These are phyloP conservation scores for Fusarium buharicum DNA, from an alignment of 2,329 filamentous ascomycete species.

Conservation along the genomic window DNA sequence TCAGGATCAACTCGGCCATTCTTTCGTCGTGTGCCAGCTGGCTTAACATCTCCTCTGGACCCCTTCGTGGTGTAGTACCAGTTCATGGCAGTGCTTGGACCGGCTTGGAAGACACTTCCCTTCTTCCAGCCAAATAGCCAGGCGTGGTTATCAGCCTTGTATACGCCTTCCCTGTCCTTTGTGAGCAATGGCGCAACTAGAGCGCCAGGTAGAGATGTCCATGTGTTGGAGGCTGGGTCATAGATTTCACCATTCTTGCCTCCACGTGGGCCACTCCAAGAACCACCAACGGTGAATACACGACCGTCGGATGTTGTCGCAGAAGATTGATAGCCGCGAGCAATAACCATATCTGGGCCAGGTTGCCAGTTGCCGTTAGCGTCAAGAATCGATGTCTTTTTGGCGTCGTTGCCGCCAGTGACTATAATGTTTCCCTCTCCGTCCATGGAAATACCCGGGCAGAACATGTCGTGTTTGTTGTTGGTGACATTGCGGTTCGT, in stretches of 20 bases:
- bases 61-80: slow-evolving; percentile 60
- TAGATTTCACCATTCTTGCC: slow-evolving; percentile 39
- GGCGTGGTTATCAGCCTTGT: slow-evolving; percentile 50
- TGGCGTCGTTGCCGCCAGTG: slow-evolving; percentile 63
- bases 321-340: slow-evolving; percentile 34
- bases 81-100: slow-evolving; percentile 63
- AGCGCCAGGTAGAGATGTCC: slow-evolving; percentile 46
- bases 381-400: slow-evolving; percentile 61
- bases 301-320: slow-evolving; percentile 33
- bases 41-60: slow-evolving; percentile 39
- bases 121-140: slow-evolving; percentile 56
- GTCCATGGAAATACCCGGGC: slow-evolving; percentile 64
- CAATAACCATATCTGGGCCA: slow-evolving; percentile 32
- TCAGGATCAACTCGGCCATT: slow-evolving; percentile 53
- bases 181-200: slow-evolving; percentile 62
- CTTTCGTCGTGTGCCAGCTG: slow-evolving; percentile 42
- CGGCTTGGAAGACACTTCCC: slow-evolving; percentile 62
- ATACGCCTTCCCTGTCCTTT: slow-evolving; percentile 53
- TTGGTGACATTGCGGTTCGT: slow-evolving; percentile 46
- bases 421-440: slow-evolving; percentile 63
- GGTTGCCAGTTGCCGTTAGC: slow-evolving; percentile 27
- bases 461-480: slow-evolving; percentile 66
- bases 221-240: slow-evolving; percentile 20
- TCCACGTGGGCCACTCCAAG: slow-evolving; percentile 30
- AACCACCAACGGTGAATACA: slow-evolving; percentile 37